Evolutionary conservation across 441 rosid genomes (phyloP).

Genomic region (Lepidium campestre): DNA sequence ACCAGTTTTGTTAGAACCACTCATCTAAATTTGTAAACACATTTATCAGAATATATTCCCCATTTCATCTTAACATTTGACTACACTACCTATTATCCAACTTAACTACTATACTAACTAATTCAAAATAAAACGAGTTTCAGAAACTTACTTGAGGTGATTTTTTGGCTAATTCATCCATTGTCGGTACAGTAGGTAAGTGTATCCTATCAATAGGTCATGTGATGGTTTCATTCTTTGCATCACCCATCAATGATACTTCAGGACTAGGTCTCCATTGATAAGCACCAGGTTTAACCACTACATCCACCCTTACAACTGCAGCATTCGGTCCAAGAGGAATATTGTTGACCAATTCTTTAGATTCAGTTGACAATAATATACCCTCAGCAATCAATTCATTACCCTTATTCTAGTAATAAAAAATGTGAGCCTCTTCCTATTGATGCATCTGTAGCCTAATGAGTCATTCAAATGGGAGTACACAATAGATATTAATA

Average conservation of each 20-base stretch:
- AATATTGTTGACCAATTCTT: neutral
- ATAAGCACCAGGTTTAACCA: neutral
- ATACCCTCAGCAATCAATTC: neutral
- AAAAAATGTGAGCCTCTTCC: neutral
- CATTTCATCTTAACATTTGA: neutral
- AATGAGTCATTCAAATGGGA: neutral
- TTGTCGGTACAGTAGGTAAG: too few species aligned
- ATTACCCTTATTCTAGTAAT: neutral
- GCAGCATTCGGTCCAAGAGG: neutral
- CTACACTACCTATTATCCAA: neutral
- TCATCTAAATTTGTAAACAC: too few species aligned
- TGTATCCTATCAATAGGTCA: neutral
- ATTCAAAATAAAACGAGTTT: too few species aligned
- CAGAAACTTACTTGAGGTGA: neutral
- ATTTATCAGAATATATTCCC: too few species aligned
- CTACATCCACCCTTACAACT: neutral
- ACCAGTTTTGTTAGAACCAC: neutral
- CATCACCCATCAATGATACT: neutral
- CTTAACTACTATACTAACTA: too few species aligned
- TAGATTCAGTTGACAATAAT: neutral
- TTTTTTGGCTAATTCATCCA: neutral
- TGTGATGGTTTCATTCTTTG: neutral
- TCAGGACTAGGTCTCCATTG: neutral
- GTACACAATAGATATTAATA: too few species aligned
- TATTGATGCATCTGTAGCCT: neutral